Conservation (phyloP, 352 stramenopile species). For the Pythium dissimile region DNA sequence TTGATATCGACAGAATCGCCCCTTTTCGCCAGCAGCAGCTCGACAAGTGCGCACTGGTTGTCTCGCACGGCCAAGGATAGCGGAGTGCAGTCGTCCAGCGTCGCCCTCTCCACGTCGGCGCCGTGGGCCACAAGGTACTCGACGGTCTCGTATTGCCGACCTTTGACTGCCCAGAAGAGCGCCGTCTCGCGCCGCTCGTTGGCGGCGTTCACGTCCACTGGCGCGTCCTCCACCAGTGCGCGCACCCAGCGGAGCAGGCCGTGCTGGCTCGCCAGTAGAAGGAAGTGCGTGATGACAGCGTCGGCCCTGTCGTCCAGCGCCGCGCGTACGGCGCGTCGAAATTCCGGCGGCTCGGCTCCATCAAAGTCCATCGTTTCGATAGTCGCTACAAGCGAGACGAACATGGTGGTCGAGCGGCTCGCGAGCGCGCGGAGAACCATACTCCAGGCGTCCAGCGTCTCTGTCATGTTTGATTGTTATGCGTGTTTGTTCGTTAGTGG, state of each 20-base stretch:
- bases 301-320: background rate
- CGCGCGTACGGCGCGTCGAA: background rate
- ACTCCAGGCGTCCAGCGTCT: background rate
- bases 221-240: background rate
- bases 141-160: background rate
- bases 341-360: background rate
- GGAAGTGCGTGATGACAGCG: background rate
- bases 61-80: background rate
- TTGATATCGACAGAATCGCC: background rate
- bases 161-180: background rate
- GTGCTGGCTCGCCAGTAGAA: background rate
- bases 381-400: background rate
- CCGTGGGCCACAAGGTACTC: background rate
- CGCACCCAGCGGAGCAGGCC: background rate
- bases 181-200: background rate
- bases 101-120: background rate
- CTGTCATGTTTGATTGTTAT: background rate
- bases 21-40: background rate
- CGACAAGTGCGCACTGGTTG: background rate
- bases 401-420: background rate
- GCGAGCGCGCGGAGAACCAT: background rate
- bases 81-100: background rate
- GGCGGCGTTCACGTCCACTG: background rate
- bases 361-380: background rate
- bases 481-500: background rate